Evolutionary conservation across 1,284 basidiomycete genomes (phyloP).

Genomic region (Ceratobasidium sp.): DNA sequence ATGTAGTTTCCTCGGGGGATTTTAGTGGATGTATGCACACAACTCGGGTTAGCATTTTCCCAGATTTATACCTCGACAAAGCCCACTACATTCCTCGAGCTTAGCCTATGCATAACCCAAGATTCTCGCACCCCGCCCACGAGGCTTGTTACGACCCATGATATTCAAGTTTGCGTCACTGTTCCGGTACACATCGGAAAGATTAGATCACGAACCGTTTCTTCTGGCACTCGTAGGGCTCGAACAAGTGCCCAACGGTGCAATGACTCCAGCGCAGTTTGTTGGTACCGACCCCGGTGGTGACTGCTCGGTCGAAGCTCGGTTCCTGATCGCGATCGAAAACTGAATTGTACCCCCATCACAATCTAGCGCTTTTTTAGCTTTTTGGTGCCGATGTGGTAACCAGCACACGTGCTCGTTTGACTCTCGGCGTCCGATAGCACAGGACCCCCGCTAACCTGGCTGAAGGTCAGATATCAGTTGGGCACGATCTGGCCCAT

Average conservation of each 20-base stretch:
- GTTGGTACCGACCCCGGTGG: background rate
- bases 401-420: background rate
- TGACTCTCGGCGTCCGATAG: background rate
- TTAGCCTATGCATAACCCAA: too few relatives aligned
- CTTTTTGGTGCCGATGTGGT: too few relatives aligned
- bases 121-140: too few relatives aligned
- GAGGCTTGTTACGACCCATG: background rate
- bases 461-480: too few relatives aligned
- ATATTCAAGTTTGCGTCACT: background rate
- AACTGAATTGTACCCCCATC: conserved; percentile 13
- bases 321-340: conserved; percentile 14
- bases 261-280: background rate
- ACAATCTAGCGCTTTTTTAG: conserved; percentile 16
- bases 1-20: background rate
- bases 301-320: conserved; percentile 3
- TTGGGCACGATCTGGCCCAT: too few relatives aligned
- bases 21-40: too few relatives aligned
- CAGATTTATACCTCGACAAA: too few relatives aligned
- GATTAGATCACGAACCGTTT: background rate
- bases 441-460: too few relatives aligned
- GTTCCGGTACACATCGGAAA: background rate
- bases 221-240: background rate
- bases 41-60: too few relatives aligned
- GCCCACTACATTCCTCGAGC: too few relatives aligned
- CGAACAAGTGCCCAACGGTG: background rate